Base-by-base conservation (phyloP, 2,329 filamentous ascomycete species). In the Colletotrichum tamarilloi region DNA sequence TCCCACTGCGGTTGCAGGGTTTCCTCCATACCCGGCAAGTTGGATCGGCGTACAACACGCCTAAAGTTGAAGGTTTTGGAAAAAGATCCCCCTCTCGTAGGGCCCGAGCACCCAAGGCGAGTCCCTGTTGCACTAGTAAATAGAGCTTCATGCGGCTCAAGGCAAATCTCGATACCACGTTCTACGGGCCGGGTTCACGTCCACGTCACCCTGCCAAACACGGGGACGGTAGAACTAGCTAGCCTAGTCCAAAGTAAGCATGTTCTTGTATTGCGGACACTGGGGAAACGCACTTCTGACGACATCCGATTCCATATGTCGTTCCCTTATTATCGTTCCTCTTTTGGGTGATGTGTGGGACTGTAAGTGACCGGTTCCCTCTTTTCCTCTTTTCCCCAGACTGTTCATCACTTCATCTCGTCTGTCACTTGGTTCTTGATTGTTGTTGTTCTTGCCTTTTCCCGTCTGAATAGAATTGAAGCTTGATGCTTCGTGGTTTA, bases 401-500 rank as follows among this genome's bases (percentile, higher is more conserved):
- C 55, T 12, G 46, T 60, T 65, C 26, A 56, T 62, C 67, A 70
- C 22, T 55, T 65, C 59, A 46, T 65, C 22, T 59, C 55, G 53
- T 46, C 60, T 60, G 46, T 7, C 14, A 12, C 16, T 22, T 16
- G 28, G 24, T 49, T 49, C 3, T 55, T 58, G 38, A 19, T 19
- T 26, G 12, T 2, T 59, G 46, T 46, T 22, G 24, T 64, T 58
- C 7, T 68, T 11, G 8, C 14, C 12, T 30, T 55, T 24, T 11
- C 4, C 32, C 19, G 2, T 46, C 5, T 6, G 19, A 16, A n/a
- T 49, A 4, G 6, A 38, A 58, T 58, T 7, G 55, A 53, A 22
- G 70, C 67, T 70, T 65, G 70, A 69, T 26, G 66, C 66, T 70
- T 73, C 67, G 42, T 68, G 5, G 46, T 24, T 22, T 59, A 26